phyloP scores from a whole-genome alignment of 805 yeast species.

The Kluyveromyces starmeri region DNA sequence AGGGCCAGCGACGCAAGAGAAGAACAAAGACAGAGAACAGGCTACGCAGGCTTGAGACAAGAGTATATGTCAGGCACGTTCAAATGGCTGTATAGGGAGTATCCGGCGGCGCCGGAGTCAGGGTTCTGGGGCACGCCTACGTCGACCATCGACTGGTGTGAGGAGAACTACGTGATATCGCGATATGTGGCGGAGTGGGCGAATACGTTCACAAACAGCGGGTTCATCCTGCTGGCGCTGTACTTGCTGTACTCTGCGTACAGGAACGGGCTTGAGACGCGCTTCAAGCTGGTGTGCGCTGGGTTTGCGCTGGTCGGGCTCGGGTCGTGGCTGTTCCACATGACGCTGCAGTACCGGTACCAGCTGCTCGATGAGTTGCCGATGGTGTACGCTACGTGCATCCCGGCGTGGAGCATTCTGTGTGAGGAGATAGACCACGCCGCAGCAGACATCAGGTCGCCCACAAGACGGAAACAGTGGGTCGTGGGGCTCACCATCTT shows the following conservation, averaged over 20 bases:
- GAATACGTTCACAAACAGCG: slow-evolving; percentile 72
- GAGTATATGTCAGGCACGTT: too few relatives aligned
- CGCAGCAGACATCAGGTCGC: slow-evolving; percentile 14
- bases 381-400: slow-evolving; percentile 95
- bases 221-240: slow-evolving; percentile 47
- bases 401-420: slow-evolving; percentile 82
- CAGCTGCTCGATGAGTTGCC: slow-evolving; percentile 94
- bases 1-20: too few relatives aligned
- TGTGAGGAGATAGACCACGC: slow-evolving; percentile 39
- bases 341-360: slow-evolving; percentile 84
- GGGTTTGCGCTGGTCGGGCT: slow-evolving; percentile 88
- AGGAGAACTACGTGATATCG: slow-evolving; percentile 86
- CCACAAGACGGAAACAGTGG: slow-evolving; percentile 6
- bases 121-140: slow-evolving; percentile 83
- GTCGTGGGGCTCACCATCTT: slow-evolving; percentile 11
- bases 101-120: slow-evolving; percentile 43
- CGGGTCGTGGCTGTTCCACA: slow-evolving; percentile 93
- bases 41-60: too few relatives aligned
- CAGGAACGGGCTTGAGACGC: slow-evolving; percentile 50
- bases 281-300: slow-evolving; percentile 62
- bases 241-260: slow-evolving; percentile 56
- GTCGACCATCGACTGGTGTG: slow-evolving; percentile 98
- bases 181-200: slow-evolving; percentile 83
- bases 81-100: too few relatives aligned
- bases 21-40: too few relatives aligned